These are phyloP conservation scores for Oryza meridionalis DNA, from an alignment of 176 grass and related monocot species.

Conservation along the genomic window DNA sequence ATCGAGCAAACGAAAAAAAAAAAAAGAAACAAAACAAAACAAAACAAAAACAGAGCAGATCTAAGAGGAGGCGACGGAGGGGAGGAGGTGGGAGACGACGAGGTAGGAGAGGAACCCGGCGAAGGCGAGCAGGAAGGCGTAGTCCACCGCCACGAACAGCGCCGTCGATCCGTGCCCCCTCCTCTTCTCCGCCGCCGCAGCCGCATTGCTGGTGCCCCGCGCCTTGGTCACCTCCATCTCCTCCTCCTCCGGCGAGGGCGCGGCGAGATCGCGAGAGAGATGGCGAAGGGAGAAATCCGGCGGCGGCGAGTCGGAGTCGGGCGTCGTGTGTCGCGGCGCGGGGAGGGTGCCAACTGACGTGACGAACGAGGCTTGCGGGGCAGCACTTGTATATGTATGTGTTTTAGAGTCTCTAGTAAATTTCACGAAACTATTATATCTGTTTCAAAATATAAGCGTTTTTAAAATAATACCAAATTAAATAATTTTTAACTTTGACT, in stretches of 20 bases:
- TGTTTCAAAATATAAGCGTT: too few relatives aligned
- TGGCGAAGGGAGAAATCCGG: background rate
- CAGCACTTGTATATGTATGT: too few relatives aligned
- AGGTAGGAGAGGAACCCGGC: conserved; percentile 84
- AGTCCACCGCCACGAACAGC: conserved; percentile 86
- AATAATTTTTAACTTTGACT: too few relatives aligned
- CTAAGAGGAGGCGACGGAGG: conserved; percentile 40
- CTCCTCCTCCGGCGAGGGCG: background rate
- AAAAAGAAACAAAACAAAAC: too few relatives aligned
- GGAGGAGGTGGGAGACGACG: conserved; percentile 58
- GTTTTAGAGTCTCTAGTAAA: too few relatives aligned
- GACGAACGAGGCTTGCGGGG: too few relatives aligned
- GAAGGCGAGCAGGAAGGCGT: conserved; percentile 84
- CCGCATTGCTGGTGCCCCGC: background rate
- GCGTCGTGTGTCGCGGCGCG: too few relatives aligned
- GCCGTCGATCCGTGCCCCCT: conserved; percentile 66
- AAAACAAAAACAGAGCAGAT: background rate
- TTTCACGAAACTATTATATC: too few relatives aligned
- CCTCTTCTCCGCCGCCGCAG: background rate
- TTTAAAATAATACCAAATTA: too few relatives aligned
- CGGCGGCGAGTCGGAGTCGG: too few relatives aligned
- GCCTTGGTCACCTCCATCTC: conserved; percentile 34
- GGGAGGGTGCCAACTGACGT: too few relatives aligned
- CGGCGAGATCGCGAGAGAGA: background rate
- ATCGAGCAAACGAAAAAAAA: background rate